Evolutionary conservation across 2,329 filamentous ascomycete species (phyloP).

Genomic region (Xylariaceae sp.): DNA sequence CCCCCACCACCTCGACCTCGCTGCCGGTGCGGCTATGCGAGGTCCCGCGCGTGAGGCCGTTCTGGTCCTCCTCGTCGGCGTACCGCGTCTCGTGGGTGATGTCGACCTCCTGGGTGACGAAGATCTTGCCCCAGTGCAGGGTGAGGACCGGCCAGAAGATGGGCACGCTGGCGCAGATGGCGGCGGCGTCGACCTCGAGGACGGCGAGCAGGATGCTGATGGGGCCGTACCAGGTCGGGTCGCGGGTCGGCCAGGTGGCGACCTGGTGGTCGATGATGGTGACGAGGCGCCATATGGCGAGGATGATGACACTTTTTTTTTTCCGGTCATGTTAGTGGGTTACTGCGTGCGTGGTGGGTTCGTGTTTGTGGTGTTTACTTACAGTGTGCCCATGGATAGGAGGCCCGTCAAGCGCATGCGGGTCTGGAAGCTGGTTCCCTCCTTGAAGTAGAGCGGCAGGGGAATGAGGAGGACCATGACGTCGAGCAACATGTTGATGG

Average conservation of each 20-base stretch:
- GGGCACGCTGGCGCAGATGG: constrained; percentile 24
- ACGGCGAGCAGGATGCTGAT: constrained; percentile 22
- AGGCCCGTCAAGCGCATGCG: constrained; percentile 25
- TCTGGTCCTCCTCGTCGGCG: constrained; percentile 15
- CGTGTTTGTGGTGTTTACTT: constrained; percentile 4
- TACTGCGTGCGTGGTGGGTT: too few relatives aligned
- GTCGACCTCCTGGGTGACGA: constrained; percentile 24
- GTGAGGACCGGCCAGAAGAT: constrained; percentile 26
- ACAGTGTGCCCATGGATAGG: constrained; percentile 28
- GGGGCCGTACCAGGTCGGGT: constrained; percentile 30
- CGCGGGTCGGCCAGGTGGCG: constrained; percentile 27
- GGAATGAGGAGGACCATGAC: constrained; percentile 28
- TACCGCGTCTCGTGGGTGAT: constrained; percentile 22
- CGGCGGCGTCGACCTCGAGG: constrained; percentile 22
- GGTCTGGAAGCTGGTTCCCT: constrained; percentile 14
- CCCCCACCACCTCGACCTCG: constrained; percentile 14
- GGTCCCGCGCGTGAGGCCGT: constrained; percentile 8
- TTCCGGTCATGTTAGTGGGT: too few relatives aligned
- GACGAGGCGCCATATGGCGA: constrained; percentile 28
- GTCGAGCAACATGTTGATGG: constrained; percentile 30
- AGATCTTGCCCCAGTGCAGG: constrained; percentile 22
- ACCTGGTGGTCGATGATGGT: constrained; percentile 26
- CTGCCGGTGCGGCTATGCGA: constrained; percentile 12
- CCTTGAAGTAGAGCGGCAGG: constrained; percentile 27
- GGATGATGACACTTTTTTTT: constrained; percentile 24